A percentile compares a stretch with the other conserved stretches of the same genome.
Conservation (phyloP, 352 stramenopile genomes). For the Phytophthora parvispora region DNA sequence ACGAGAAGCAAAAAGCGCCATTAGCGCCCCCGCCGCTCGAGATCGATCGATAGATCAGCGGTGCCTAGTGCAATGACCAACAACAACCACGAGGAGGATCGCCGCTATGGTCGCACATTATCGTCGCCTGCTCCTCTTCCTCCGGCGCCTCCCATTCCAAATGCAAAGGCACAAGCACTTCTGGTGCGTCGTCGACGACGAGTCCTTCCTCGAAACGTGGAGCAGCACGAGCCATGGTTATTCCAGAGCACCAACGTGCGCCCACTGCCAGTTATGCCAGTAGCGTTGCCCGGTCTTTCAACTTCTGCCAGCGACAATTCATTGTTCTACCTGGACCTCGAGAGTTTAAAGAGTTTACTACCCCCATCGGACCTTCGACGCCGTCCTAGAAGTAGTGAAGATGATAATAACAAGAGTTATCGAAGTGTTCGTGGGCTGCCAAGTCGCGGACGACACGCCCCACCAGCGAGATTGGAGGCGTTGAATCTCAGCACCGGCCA, state of each 20-base stretch:
- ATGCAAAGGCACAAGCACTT: conserved; percentile 24
- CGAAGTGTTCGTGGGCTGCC: neutral
- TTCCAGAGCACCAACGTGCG: conserved; percentile 71
- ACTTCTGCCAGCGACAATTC: conserved; percentile 32
- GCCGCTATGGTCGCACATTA: conserved; percentile 14
- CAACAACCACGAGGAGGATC: conserved; percentile 41
- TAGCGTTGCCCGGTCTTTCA: conserved; percentile 23
- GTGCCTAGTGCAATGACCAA: conserved; percentile 29
- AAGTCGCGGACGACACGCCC: conserved; percentile 25
- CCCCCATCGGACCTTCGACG: conserved; percentile 29
- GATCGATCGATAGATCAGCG: neutral
- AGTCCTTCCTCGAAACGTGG: conserved; percentile 19
- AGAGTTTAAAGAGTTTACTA: conserved; percentile 71
- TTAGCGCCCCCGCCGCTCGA: neutral
- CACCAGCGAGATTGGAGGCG: conserved; percentile 54
- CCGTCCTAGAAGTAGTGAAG: conserved; percentile 35
- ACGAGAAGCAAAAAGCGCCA: neutral
- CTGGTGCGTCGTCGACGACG: conserved; percentile 24
- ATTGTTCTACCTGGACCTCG: conserved; percentile 77
- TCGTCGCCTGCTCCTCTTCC: conserved; percentile 11
- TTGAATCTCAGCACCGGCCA: conserved; percentile 31
- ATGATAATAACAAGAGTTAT: conserved; percentile 10
- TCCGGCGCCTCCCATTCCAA: conserved; percentile 9
- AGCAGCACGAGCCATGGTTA: conserved; percentile 68
- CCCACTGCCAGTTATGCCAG: conserved; percentile 23